These are phyloP conservation scores for Pezicula carpinea DNA, from an alignment of 2,329 filamentous ascomycete species.

Conservation along the genomic window DNA sequence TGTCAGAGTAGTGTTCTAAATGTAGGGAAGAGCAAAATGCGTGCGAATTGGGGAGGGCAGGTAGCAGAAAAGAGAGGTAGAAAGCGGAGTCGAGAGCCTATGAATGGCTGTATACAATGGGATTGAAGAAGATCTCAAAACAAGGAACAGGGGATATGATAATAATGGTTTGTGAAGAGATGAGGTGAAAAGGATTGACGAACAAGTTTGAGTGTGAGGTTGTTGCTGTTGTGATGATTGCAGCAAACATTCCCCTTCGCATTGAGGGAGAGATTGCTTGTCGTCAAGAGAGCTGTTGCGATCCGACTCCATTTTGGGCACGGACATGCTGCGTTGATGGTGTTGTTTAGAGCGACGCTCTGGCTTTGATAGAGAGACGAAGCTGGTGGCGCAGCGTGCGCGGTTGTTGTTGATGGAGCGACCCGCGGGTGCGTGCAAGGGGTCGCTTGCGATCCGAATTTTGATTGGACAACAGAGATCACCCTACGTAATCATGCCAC, in stretches of 20 bases:
- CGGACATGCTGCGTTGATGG: neutral
- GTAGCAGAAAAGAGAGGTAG: slow-evolving; percentile 17
- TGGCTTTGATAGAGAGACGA: too few relatives aligned
- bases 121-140: slow-evolving; percentile 1
- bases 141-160: slow-evolving; percentile 12
- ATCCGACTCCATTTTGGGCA: too few relatives aligned
- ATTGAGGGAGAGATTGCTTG: slow-evolving; percentile 3
- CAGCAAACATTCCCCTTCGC: slow-evolving; percentile 14
- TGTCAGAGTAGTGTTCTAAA: slow-evolving; percentile 31
- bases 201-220: slow-evolving; percentile 26
- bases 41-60: slow-evolving; percentile 7
- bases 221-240: slow-evolving; percentile 6
- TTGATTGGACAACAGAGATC: too few relatives aligned
- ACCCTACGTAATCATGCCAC: too few relatives aligned
- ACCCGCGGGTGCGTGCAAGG: too few relatives aligned
- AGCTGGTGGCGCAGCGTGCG: too few relatives aligned
- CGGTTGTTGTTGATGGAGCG: too few relatives aligned
- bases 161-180: slow-evolving; percentile 3
- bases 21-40: slow-evolving; percentile 12
- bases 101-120: slow-evolving; percentile 14
- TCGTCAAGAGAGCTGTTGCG: too few relatives aligned
- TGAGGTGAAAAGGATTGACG: slow-evolving; percentile 19
- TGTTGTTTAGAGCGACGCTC: neutral
- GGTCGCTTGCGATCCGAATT: too few relatives aligned
- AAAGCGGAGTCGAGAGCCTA: slow-evolving; percentile 16